Evolutionary conservation across 2,329 filamentous ascomycete species (phyloP).

Genomic region (Penicillium sp.): DNA sequence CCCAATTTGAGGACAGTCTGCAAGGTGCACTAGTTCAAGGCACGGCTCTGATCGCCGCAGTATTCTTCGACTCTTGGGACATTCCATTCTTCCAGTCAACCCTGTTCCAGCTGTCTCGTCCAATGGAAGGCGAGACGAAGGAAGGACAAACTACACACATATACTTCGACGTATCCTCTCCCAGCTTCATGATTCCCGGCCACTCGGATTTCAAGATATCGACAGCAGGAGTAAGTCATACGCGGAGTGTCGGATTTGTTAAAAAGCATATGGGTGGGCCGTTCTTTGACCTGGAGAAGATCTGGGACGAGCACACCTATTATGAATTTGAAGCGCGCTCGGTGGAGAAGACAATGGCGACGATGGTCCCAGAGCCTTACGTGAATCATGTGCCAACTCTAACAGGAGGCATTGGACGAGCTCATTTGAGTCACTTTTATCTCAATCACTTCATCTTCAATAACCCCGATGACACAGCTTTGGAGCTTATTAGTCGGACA

Average conservation of each 20-base stretch:
- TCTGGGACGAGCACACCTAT: constrained; percentile 76
- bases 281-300: constrained; percentile 70
- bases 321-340: constrained; percentile 69
- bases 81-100: neutral
- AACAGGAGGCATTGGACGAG: constrained; percentile 69
- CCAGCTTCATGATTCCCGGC: constrained; percentile 53
- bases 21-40: neutral
- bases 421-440: constrained; percentile 66
- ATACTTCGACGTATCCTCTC: constrained; percentile 48
- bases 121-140: neutral
- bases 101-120: constrained; percentile 23
- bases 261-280: constrained; percentile 65
- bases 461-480: constrained; percentile 65
- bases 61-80: constrained; percentile 26
- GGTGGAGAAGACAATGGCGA: constrained; percentile 73
- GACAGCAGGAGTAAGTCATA: constrained; percentile 63
- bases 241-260: constrained; percentile 63
- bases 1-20: constrained; percentile 15
- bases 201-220: constrained; percentile 53
- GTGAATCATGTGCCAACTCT: constrained; percentile 74
- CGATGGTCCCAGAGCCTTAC: constrained; percentile 76
- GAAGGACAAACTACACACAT: constrained; percentile 30
- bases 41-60: constrained; percentile 8
- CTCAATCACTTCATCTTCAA: constrained; percentile 71
- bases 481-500: constrained; percentile 71